Evolutionary conservation across 805 yeast genomes (phyloP).

Genomic region (Lipomyces anomalus): DNA sequence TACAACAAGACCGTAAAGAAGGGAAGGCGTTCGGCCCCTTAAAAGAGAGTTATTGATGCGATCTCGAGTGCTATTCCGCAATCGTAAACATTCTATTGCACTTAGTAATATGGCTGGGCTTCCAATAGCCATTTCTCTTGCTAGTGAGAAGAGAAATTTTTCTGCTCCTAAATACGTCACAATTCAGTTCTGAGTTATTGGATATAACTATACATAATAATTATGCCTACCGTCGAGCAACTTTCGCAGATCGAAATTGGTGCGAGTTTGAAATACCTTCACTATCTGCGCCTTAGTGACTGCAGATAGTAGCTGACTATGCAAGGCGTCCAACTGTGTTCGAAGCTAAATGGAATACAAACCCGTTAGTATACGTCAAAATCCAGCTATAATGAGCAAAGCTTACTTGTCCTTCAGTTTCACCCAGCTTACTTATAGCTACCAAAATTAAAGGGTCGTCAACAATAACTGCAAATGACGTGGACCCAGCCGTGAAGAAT

Average conservation of each 20-base stretch:
- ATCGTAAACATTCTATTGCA: conserved; percentile 56
- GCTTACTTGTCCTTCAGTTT: conserved; percentile 33
- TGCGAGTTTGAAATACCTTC: conserved; percentile 60
- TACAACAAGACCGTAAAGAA: conserved; percentile 71
- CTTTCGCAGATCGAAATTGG: conserved; percentile 76
- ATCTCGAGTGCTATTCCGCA: conserved; percentile 53
- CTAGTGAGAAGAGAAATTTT: conserved; percentile 61
- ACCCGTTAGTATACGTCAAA: conserved; percentile 47
- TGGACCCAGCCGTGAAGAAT: conserved; percentile 45
- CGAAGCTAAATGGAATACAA: too few species aligned
- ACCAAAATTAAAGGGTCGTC: conserved; percentile 67
- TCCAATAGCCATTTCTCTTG: conserved; percentile 46
- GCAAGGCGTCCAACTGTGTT: conserved; percentile 64
- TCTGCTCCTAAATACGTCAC: conserved; percentile 47
- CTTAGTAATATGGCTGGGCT: conserved; percentile 59
- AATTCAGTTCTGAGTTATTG: neutral
- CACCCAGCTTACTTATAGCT: conserved; percentile 45
- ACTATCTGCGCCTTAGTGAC: conserved; percentile 73
- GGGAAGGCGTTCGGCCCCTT: conserved; percentile 44
- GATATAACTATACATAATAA: neutral
- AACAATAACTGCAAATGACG: conserved; percentile 53
- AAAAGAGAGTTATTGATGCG: conserved; percentile 53
- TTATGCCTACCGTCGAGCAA: conserved; percentile 46
- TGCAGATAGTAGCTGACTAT: conserved; percentile 75
- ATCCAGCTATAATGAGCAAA: too few species aligned